Percentiles rank a stretch among this genome's conserved stretches.
These are phyloP conservation scores for Sungouiozyma ichnusensis DNA, from an alignment of 805 yeast species.

Conservation along the genomic window DNA sequence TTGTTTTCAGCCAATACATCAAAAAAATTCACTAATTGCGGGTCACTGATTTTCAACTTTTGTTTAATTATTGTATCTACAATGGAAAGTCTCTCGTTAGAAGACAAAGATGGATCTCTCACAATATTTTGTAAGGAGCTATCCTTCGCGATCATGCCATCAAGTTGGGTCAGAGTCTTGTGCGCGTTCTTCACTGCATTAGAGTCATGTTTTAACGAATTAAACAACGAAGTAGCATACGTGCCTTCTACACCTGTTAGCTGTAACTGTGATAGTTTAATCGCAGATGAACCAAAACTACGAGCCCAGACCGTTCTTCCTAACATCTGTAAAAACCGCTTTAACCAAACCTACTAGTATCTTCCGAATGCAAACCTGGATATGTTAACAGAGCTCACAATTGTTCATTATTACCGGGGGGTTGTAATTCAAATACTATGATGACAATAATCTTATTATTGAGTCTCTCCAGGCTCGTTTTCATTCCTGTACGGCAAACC, in stretches of 20 bases:
- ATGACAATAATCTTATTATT: no score
- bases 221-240: slow-evolving; percentile 87
- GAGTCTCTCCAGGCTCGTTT: no score
- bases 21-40: slow-evolving; percentile 69
- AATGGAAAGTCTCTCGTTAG: slow-evolving; percentile 61
- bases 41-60: slow-evolving; percentile 36
- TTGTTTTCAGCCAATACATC: slow-evolving; percentile 86
- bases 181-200: not conserved
- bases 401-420: no score
- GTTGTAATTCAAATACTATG: no score
- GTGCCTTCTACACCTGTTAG: slow-evolving; percentile 94
- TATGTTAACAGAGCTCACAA: no score
- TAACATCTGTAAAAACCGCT: no score
- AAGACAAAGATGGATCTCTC: slow-evolving; percentile 73
- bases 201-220: slow-evolving; percentile 34
- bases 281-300: slow-evolving; percentile 7
- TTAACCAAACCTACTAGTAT: no score
- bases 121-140: slow-evolving; percentile 20
- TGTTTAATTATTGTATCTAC: slow-evolving; percentile 42
- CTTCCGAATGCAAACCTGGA: no score
- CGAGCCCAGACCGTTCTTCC: not conserved
- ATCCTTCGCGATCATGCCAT: not conserved
- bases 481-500: not conserved
- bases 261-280: slow-evolving; percentile 81
- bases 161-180: not conserved